These are phyloP conservation scores for Candida ulmi DNA, from an alignment of 805 yeast species.

Conservation along the genomic window DNA sequence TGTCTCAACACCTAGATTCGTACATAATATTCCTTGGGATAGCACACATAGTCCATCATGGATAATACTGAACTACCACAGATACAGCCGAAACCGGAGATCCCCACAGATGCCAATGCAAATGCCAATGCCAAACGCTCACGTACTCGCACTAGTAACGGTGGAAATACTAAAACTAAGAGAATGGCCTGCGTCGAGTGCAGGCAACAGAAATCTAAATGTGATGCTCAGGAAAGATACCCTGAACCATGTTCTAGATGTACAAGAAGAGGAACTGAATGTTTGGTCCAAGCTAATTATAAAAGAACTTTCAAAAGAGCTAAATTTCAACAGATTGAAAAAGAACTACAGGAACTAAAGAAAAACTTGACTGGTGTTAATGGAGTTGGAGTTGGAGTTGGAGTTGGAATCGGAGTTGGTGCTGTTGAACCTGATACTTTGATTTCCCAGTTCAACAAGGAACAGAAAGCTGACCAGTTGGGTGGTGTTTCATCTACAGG, in stretches of 20 bases:
- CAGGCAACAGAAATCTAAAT: slow-evolving; percentile 88
- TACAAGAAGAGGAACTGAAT: slow-evolving; percentile 56
- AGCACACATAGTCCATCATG: too few relatives aligned
- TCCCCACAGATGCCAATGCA: too few relatives aligned
- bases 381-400: too few relatives aligned
- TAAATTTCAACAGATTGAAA: slow-evolving; percentile 74
- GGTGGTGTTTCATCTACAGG: too few relatives aligned
- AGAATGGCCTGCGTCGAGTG: slow-evolving; percentile 92
- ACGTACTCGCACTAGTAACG: too few relatives aligned
- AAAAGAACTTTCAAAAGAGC: slow-evolving; percentile 89
- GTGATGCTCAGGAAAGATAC: slow-evolving; percentile 74
- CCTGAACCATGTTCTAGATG: slow-evolving; percentile 87
- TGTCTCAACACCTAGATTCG: too few relatives aligned
- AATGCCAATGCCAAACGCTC: too few relatives aligned
- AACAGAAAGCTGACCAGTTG: too few relatives aligned
- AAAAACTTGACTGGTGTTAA: slow-evolving; percentile 36
- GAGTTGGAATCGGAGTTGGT: too few relatives aligned
- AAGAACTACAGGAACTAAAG: slow-evolving; percentile 66
- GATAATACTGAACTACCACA: too few relatives aligned
- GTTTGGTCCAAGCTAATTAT: slow-evolving; percentile 74
- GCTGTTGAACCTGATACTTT: slow-evolving; percentile 15
- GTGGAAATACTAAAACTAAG: slow-evolving; percentile 31
- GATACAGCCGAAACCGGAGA: too few relatives aligned
- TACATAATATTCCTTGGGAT: too few relatives aligned
- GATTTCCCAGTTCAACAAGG: slow-evolving; percentile 4